Evolutionary conservation across 2,329 filamentous ascomycete genomes (phyloP).

Genomic region (Penicillium sp.): DNA sequence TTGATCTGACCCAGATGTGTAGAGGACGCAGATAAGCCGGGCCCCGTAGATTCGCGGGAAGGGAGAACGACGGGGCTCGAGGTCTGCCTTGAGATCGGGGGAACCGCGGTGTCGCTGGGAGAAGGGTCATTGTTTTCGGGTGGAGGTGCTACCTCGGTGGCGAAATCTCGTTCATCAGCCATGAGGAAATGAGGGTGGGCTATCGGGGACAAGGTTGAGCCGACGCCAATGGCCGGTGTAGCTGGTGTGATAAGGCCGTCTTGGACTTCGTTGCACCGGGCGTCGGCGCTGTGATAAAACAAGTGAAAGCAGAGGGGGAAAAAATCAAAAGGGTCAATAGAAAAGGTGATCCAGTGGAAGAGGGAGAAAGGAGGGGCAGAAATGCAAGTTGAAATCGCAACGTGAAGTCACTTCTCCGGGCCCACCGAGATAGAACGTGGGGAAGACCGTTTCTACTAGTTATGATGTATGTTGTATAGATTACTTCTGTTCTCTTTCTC

Average conservation of each 20-base stretch:
- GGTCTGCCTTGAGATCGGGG: conserved; percentile 8
- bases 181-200: conserved; percentile 6
- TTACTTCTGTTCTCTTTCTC: background rate
- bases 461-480: background rate
- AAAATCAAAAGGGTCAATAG: background rate
- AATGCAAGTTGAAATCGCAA: conserved; percentile 3
- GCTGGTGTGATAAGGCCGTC: conserved; percentile 17
- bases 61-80: conserved; percentile 31
- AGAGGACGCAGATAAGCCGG: conserved; percentile 73
- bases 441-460: background rate
- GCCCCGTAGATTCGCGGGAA: conserved; percentile 21
- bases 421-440: conserved; percentile 10
- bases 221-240: conserved; percentile 24
- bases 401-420: conserved; percentile 10
- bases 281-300: background rate
- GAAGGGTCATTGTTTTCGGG: conserved; percentile 53
- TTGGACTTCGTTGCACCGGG: background rate
- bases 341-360: background rate
- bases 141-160: conserved; percentile 8
- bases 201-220: conserved; percentile 9
- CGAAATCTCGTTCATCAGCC: conserved; percentile 18
- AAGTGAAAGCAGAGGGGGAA: background rate
- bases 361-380: conserved; percentile 13
- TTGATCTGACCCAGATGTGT: conserved; percentile 76
- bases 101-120: conserved; percentile 34